Conservation (phyloP, 768 basidiomycete species). For the Leccinum subtestaceum region DNA sequence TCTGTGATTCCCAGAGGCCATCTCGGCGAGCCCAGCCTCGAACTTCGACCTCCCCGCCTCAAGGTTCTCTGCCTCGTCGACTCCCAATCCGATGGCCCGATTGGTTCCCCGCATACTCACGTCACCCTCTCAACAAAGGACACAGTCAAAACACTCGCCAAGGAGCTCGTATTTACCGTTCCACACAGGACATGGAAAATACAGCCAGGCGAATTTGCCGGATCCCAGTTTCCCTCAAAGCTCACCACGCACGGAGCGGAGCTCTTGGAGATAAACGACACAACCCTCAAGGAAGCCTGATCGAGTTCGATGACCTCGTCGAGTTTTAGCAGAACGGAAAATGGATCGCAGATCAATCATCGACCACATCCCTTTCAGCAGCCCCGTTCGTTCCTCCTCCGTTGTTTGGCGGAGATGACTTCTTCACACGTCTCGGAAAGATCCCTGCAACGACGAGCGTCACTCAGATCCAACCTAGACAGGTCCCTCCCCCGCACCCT, state of each 20-base stretch:
- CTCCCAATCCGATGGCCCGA: conserved; percentile 25
- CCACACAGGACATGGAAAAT: conserved; percentile 68
- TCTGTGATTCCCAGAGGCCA: conserved; percentile 62
- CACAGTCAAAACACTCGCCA: conserved; percentile 43
- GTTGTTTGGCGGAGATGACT: conserved; percentile 54
- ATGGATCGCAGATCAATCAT: conserved; percentile 52
- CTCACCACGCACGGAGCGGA: no score
- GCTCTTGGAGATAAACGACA: conserved; percentile 40
- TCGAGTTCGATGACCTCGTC: conserved; percentile 67
- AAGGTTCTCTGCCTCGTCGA: conserved; percentile 48
- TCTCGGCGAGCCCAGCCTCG: conserved; percentile 51
- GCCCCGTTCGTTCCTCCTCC: conserved; percentile 39
- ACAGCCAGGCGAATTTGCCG: conserved; percentile 34
- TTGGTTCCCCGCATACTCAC: conserved; percentile 32
- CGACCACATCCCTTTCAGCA: conserved; percentile 7
- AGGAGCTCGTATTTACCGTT: conserved; percentile 41
- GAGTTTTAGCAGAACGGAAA: conserved; percentile 60
- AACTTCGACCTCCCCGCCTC: conserved; percentile 69
- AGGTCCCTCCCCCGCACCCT: conserved; percentile 22
- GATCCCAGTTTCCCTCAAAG: no score
- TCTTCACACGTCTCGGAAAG: conserved; percentile 48
- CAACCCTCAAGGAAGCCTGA: conserved; percentile 55
- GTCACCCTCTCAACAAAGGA: conserved; percentile 52
- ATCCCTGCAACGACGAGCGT: conserved; percentile 19
- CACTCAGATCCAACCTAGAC: conserved; percentile 25